phyloP scores from a whole-genome alignment of 2,329 filamentous ascomycete species.

The Fusarium goolgardi region DNA sequence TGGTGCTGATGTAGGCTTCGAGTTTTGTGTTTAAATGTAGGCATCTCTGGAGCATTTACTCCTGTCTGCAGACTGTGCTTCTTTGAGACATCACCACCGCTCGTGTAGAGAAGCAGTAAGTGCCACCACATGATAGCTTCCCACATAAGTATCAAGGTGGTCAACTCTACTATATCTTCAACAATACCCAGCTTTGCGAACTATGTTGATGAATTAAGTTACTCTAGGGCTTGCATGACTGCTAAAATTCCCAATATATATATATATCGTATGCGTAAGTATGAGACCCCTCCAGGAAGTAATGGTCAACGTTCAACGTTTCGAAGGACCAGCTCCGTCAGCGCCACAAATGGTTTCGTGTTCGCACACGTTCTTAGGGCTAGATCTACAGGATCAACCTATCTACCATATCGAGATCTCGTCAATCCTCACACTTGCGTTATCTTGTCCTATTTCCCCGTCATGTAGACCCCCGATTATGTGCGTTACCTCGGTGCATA shows the following conservation, averaged over 20 bases:
- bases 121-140: background rate
- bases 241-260: background rate
- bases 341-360: background rate
- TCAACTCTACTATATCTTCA: background rate
- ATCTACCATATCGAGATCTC: background rate
- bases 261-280: background rate
- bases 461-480: slow-evolving; percentile 1
- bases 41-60: slow-evolving; percentile 1
- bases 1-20: background rate
- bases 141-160: too few species aligned
- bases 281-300: background rate
- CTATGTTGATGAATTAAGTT: background rate
- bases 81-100: background rate
- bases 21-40: background rate
- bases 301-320: background rate
- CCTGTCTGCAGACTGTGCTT: background rate
- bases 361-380: background rate
- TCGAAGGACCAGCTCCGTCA: background rate
- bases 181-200: background rate
- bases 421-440: slow-evolving; percentile 4
- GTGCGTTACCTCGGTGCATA: background rate
- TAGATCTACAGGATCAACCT: background rate
- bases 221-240: too few species aligned
- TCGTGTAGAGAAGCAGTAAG: background rate
- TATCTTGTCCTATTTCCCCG: slow-evolving; percentile 1